Base-by-base conservation (phyloP, 176 grass and related monocot genomes). In the Eragrostis nindensis region DNA sequence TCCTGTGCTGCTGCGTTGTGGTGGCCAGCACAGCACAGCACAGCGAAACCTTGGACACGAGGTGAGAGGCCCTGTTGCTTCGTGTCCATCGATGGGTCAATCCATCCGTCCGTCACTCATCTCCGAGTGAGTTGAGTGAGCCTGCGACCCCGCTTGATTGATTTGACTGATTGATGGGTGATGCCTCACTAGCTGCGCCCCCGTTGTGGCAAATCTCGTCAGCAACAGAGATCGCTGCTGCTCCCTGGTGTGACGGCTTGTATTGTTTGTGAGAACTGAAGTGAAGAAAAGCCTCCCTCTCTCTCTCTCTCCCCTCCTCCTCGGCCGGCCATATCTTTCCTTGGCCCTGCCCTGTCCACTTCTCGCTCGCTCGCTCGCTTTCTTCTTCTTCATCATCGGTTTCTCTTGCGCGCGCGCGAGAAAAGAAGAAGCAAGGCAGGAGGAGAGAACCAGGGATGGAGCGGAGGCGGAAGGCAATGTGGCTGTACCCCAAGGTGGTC, bases 401-500 rank as follows among this genome's bases (percentile, higher is more conserved):
- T n/a, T n/a, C n/a, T n/a, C n/a, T n/a, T n/a, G n/a, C n/a, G n/a
- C n/a, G n/a, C n/a, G n/a, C 1, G 19, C 15, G 22, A 18, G 55
- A 45, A n/a, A 2, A 11, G 25, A 17, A 39, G 5, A 16, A 26
- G 21, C 11, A 25, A 45, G 49, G 11, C 17, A 13, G 27, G 8
- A n/a, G 3, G 62, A 26, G 17, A 2, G 47, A 11, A 24, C 7
- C 16, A 4, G 77, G 53, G 68, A 91, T 83, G 84, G 87, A 83
- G 75, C 85, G 79, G 83, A 87, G 86, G 82, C 83, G 85, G 83
- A 99, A 95, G 88, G 88, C 96, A 79, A 99, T 93, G 90, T 99
- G 96, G 96, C 21, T 95, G 43, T 95, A 99, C 82, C 96, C 96
- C 13, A 99, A 95, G 85, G 79, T 99, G 65, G 80, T 86, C 19